Conservation (phyloP, 169 alveolate genomes). For the Amoebophrya sp. region DNA sequence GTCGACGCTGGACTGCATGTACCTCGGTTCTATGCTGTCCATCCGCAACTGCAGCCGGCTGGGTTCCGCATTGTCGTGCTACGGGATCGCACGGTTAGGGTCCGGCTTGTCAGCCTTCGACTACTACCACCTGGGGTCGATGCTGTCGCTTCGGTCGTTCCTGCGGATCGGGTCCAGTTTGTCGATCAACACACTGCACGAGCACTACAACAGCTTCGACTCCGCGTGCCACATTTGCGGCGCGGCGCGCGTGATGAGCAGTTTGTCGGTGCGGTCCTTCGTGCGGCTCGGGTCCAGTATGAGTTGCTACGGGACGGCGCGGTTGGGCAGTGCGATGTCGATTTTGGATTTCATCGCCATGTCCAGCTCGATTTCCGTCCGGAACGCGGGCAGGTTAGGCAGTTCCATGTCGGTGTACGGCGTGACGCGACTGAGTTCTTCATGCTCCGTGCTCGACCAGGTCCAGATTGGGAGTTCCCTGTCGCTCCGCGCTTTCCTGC, state of each 20-base stretch:
- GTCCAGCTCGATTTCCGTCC: constrained; percentile 30
- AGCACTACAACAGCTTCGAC: not conserved
- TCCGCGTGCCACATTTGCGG: constrained; percentile 8
- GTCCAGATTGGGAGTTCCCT: not conserved
- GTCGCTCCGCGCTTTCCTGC: not conserved
- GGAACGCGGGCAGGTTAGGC: constrained; percentile 36
- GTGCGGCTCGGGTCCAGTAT: constrained; percentile 33
- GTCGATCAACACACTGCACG: not conserved
- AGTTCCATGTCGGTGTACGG: constrained; percentile 33
- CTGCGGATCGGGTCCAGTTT: constrained; percentile 17
- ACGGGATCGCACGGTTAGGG: constrained; percentile 37
- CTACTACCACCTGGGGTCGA: constrained; percentile 31
- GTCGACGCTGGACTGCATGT: not conserved
- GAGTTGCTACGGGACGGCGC: not conserved
- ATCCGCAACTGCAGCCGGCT: constrained; percentile 33
- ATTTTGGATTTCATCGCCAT: constrained; percentile 35
- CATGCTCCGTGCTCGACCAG: not conserved
- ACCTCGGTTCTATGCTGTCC: constrained; percentile 32
- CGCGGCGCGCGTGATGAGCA: not conserved
- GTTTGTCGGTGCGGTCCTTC: not conserved
- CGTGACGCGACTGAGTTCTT: constrained; percentile 33
- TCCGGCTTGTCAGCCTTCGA: constrained; percentile 22
- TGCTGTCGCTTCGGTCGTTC: constrained; percentile 19
- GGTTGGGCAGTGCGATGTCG: not conserved
- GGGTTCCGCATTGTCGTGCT: constrained; percentile 25